Percentiles rank a stretch among this genome's conserved stretches.
These are phyloP conservation scores for Rubia yunnanensis DNA, from an alignment of 257 asterid genomes.

Conservation along the genomic window DNA sequence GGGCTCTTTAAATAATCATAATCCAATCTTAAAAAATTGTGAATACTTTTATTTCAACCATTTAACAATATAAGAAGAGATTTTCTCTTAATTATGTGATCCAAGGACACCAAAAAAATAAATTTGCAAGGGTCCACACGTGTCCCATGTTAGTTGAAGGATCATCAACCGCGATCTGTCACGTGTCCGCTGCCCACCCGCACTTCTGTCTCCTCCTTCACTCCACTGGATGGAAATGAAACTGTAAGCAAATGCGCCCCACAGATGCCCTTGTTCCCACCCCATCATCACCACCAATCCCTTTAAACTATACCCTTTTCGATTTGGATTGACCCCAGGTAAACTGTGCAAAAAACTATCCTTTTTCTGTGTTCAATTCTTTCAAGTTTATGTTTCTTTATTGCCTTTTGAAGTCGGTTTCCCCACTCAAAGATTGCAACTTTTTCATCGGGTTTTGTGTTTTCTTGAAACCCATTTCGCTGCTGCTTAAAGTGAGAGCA, in stretches of 20 bases:
- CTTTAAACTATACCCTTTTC: not conserved
- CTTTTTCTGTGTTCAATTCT: not conserved
- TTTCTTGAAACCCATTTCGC: slow-evolving; percentile 13
- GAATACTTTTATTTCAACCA: too few species aligned
- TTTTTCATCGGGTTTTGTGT: slow-evolving; percentile 31
- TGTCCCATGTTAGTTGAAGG: slow-evolving; percentile 9
- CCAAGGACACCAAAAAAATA: not conserved
- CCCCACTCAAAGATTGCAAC: slow-evolving; percentile 27
- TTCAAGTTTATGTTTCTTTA: not conserved
- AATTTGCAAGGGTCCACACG: slow-evolving; percentile 17
- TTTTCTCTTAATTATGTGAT: too few species aligned
- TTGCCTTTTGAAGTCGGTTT: not conserved
- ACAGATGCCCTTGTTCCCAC: slow-evolving; percentile 3
- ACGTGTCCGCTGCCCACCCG: slow-evolving; percentile 12
- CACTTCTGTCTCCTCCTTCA: slow-evolving; percentile 3
- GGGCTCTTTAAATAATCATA: too few species aligned
- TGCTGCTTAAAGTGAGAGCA: slow-evolving; percentile 19
- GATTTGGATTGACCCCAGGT: slow-evolving; percentile 12
- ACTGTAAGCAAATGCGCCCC: not conserved
- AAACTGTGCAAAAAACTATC: not conserved
- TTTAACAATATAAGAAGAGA: too few species aligned
- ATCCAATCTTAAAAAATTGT: too few species aligned
- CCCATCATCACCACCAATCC: slow-evolving; percentile 6
- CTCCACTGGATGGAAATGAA: not conserved
- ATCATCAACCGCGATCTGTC: slow-evolving; percentile 15